phyloP scores from a whole-genome alignment of 352 stramenopile species.

The Phytopythium helicoides region DNA sequence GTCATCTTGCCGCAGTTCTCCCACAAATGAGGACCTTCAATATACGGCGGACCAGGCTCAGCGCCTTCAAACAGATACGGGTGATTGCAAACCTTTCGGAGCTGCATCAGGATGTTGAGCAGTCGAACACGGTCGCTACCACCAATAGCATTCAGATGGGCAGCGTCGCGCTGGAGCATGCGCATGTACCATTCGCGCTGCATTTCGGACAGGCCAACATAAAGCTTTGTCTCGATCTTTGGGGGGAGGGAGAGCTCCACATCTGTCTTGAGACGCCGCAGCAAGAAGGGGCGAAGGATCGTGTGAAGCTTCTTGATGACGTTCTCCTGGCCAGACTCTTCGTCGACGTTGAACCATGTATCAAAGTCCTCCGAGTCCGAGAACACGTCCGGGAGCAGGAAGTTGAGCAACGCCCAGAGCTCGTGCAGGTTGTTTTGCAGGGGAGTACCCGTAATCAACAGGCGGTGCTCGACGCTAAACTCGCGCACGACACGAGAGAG shows the following conservation, averaged over 20 bases:
- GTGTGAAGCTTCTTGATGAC: slow-evolving; percentile 98
- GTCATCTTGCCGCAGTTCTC: slow-evolving; percentile 98
- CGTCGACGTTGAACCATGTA: slow-evolving; percentile 98
- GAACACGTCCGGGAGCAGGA: slow-evolving; percentile 95
- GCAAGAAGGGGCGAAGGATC: slow-evolving; percentile 97
- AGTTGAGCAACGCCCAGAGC: slow-evolving; percentile 99
- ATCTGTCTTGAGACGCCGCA: slow-evolving; percentile 98
- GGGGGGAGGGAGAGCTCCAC: slow-evolving; percentile 96
- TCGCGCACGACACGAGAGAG: slow-evolving; percentile 82
- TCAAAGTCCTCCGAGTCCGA: slow-evolving; percentile 98
- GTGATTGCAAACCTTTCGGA: slow-evolving; percentile 99
- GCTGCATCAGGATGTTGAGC: slow-evolving; percentile 98
- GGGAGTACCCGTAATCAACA: slow-evolving; percentile 97
- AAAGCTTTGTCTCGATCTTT: slow-evolving; percentile 99
- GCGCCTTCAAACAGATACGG: slow-evolving; percentile 99
- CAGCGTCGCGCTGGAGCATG: slow-evolving; percentile 93
- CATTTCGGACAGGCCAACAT: slow-evolving; percentile 96
- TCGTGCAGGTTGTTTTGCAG: slow-evolving; percentile 99
- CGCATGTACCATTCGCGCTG: slow-evolving; percentile 99
- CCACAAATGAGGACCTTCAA: slow-evolving; percentile 97
- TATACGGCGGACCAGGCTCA: slow-evolving; percentile 95
- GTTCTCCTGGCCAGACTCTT: slow-evolving; percentile 94
- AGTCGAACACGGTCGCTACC: slow-evolving; percentile 94
- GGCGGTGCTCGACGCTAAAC: slow-evolving; percentile 94
- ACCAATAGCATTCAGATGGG: slow-evolving; percentile 96